These are phyloP conservation scores for Monosporozyma solicola DNA, from an alignment of 805 yeast genomes.

Conservation along the genomic window DNA sequence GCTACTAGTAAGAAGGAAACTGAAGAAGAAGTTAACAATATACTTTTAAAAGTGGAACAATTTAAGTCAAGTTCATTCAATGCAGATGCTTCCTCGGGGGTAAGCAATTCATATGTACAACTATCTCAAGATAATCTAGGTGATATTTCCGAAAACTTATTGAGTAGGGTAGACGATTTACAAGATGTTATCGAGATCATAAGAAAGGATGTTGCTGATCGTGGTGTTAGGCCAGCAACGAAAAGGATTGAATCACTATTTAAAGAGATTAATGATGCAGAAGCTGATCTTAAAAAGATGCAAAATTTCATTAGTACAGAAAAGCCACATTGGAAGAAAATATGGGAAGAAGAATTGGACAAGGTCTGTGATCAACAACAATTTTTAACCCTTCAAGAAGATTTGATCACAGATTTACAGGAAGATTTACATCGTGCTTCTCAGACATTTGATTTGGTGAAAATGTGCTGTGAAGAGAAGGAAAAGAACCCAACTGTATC, in stretches of 20 bases:
- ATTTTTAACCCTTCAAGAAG: constrained; percentile 83
- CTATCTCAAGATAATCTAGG: constrained; percentile 65
- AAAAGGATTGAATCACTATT: constrained; percentile 60
- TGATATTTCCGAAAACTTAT: constrained; percentile 61
- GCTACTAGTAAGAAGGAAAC: constrained; percentile 35
- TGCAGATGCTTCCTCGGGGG: constrained; percentile 24
- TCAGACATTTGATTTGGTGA: constrained; percentile 76
- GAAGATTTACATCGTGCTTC: constrained; percentile 74
- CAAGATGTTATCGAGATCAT: constrained; percentile 87
- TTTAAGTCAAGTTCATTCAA: constrained; percentile 43
- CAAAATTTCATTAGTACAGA: constrained; percentile 57
- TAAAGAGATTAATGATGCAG: constrained; percentile 56
- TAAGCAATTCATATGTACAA: constrained; percentile 54
- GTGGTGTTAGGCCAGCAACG: constrained; percentile 76
- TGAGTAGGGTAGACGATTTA: constrained; percentile 79
- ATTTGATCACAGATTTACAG: constrained; percentile 63
- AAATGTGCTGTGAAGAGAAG: constrained; percentile 72
- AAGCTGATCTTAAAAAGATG: constrained; percentile 42
- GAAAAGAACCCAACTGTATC: constrained; percentile 44
- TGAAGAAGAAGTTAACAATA: constrained; percentile 34
- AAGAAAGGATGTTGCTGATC: constrained; percentile 81
- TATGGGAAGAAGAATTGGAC: constrained; percentile 88
- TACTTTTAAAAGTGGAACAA: constrained; percentile 40
- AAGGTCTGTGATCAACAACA: constrained; percentile 92
- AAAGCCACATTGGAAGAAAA: constrained; percentile 76